Base-by-base conservation (phyloP, 2,329 filamentous ascomycete genomes). In the Fusarium newnesense region DNA sequence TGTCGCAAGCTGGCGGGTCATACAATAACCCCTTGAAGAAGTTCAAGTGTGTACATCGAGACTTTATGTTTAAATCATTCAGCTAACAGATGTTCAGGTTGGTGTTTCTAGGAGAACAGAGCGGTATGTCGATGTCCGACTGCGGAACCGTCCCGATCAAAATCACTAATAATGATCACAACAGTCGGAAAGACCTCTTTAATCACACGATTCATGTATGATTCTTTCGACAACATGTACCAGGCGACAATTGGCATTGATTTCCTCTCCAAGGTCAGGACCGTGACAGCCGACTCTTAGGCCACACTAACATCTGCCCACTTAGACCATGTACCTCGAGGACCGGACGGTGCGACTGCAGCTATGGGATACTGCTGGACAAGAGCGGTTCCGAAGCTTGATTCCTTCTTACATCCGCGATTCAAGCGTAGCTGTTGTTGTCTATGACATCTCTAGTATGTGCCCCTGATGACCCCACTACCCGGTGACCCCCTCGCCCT, bases 1-100 rank as follows among this genome's bases (percentile, higher is more conserved):
- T 97, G 95, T 94, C 95, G 84, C 91, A 94, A 85, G 84, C 87
- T 72, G 92, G 91, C 80, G 94, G 93, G 84, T 94, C 94, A 75
- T 99, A 98, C 89, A 98, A 97, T 84, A 98, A 98, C 88, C 96
- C 96, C 80, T 88, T 99, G 86, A 99, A 99, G 93, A 99, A 99
- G 86, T 99, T 98, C 93, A 99, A 99, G 95, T 98, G 88, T 70
- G 80, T 78, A 32, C 61, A 40, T 61, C 43, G 26, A 42, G 19
- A n/a, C 26, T 8, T 32, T 36, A 19, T 11, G 18, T 50, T 54
- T 60, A 19, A 39, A 50, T 24, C 19, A 46, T 37, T 52, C 64
- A 10, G 76, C 77, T 82, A 76, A 82, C 61, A 26, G 40, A 34
- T 26, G 40, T 36, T 49, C 78, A 97, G 95, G 87, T 87, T 99